A percentile compares a stretch with the other conserved stretches of the same genome.
Conservation (phyloP, 2,329 filamentous ascomycete species). For the Fusarium mexicanum region DNA sequence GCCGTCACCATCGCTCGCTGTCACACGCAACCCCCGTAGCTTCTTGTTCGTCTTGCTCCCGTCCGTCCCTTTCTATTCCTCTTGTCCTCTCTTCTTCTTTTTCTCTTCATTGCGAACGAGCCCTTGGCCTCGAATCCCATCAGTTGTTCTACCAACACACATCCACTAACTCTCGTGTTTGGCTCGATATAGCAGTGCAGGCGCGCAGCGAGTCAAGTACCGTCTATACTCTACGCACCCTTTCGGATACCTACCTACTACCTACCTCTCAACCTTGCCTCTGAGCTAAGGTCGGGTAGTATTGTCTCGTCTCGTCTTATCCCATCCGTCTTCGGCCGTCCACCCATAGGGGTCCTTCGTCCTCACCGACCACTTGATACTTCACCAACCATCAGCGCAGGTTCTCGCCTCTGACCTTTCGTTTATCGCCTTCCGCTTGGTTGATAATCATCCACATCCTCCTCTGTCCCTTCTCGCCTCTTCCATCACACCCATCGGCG, state of each 20-base stretch:
- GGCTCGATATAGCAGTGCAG: conserved; percentile 37
- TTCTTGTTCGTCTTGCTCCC: conserved; percentile 24
- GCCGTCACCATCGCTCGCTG: conserved; percentile 34
- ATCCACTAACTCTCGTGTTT: conserved; percentile 37
- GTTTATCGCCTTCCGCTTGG: conserved; percentile 20
- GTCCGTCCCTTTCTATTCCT: background rate
- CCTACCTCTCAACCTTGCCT: conserved; percentile 39
- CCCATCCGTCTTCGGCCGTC: conserved; percentile 30
- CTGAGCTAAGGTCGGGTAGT: conserved; percentile 21
- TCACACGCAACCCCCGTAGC: conserved; percentile 35
- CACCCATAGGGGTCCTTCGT: conserved; percentile 29
- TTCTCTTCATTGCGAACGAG: conserved; percentile 11
- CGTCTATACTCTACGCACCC: conserved; percentile 29
- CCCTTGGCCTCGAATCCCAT: conserved; percentile 4
- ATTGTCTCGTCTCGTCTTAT: conserved; percentile 18
- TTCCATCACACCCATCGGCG: conserved; percentile 17
- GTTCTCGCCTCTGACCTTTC: conserved; percentile 11
- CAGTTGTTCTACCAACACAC: conserved; percentile 21
- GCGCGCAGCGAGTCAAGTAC: conserved; percentile 35
- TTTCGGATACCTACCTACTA: conserved; percentile 49
- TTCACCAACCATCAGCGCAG: conserved; percentile 24
- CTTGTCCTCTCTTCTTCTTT: conserved; percentile 15
- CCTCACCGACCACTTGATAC: conserved; percentile 41
- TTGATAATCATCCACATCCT: conserved; percentile 21
- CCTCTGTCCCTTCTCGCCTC: conserved; percentile 6